Evolutionary conservation across 176 grass and related monocot species (phyloP).

Genomic region (Raddia distichophylla): DNA sequence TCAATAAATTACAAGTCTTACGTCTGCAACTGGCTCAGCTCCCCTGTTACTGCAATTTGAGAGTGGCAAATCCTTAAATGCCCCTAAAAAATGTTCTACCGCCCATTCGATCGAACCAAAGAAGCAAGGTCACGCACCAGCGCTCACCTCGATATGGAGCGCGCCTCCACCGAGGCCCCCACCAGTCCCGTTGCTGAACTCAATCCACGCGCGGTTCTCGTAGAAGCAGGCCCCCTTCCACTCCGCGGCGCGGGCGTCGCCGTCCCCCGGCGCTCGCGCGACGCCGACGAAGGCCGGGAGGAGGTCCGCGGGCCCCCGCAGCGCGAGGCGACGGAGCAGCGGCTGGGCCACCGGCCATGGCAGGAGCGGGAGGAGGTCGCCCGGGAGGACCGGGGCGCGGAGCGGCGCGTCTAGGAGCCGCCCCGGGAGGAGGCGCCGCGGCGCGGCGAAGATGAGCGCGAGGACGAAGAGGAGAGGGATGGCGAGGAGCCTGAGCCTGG

Average conservation of each 20-base stretch:
- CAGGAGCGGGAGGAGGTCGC: slow-evolving; percentile 79
- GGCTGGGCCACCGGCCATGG: slow-evolving; percentile 56
- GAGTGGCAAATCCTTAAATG: too few species aligned
- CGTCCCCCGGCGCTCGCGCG: slow-evolving; percentile 42
- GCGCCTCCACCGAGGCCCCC: slow-evolving; percentile 46
- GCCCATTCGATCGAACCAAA: background rate
- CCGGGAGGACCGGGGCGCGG: slow-evolving; percentile 52
- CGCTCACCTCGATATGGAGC: slow-evolving; percentile 67
- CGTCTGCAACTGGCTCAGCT: background rate
- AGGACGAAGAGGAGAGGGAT: slow-evolving; percentile 16
- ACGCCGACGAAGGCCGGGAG: slow-evolving; percentile 83
- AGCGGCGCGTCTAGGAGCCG: slow-evolving; percentile 5
- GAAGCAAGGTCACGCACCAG: background rate
- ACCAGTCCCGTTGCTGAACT: slow-evolving; percentile 54
- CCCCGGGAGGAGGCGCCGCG: slow-evolving; percentile 8
- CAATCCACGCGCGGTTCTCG: slow-evolving; percentile 73
- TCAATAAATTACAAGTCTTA: background rate
- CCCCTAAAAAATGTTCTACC: background rate
- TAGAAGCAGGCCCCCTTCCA: slow-evolving; percentile 99
- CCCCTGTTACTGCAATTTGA: too few species aligned
- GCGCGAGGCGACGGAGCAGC: slow-evolving; percentile 62
- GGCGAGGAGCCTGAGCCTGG: slow-evolving; percentile 38
- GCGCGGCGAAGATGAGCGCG: slow-evolving; percentile 26
- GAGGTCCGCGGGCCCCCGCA: slow-evolving; percentile 67
- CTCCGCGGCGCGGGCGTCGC: slow-evolving; percentile 18